phyloP scores from a whole-genome alignment of 139 green algal species.

The Ettlia oleoabundans region DNA sequence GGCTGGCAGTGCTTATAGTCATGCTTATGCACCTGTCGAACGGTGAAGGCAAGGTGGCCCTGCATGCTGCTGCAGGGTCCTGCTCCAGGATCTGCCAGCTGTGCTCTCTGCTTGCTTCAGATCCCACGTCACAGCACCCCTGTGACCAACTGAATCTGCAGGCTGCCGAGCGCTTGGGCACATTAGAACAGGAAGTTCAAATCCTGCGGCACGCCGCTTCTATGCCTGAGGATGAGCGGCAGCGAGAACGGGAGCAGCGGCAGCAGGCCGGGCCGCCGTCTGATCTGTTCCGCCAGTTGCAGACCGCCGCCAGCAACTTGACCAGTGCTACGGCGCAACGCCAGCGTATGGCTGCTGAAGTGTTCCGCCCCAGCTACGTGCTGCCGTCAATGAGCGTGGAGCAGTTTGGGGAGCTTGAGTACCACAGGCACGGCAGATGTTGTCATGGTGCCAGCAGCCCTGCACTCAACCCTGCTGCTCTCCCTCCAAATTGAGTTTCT shows the following conservation, averaged over 20 bases:
- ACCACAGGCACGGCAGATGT: background rate
- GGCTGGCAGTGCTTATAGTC: background rate
- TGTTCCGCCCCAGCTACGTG: slow-evolving; percentile 83
- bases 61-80: no score
- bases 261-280: slow-evolving; percentile 1
- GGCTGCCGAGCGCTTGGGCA: slow-evolving; percentile 42
- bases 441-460: no score
- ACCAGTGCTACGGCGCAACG: background rate
- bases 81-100: no score
- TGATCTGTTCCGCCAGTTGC: slow-evolving; percentile 47
- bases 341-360: slow-evolving; percentile 39
- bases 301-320: slow-evolving; percentile 3
- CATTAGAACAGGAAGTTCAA: slow-evolving; percentile 65
- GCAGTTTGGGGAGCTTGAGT: slow-evolving; percentile 31
- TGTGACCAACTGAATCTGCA: background rate
- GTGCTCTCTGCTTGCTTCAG: no score
- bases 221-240: slow-evolving; percentile 42
- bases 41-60: no score
- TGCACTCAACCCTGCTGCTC: no score
- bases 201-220: slow-evolving; percentile 56
- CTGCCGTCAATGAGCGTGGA: slow-evolving; percentile 73
- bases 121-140: no score
- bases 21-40: background rate
- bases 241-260: slow-evolving; percentile 13
- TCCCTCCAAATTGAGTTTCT: no score